phyloP scores from a whole-genome alignment of 148 eudicot species.

The Hydrangea macrophylla region DNA sequence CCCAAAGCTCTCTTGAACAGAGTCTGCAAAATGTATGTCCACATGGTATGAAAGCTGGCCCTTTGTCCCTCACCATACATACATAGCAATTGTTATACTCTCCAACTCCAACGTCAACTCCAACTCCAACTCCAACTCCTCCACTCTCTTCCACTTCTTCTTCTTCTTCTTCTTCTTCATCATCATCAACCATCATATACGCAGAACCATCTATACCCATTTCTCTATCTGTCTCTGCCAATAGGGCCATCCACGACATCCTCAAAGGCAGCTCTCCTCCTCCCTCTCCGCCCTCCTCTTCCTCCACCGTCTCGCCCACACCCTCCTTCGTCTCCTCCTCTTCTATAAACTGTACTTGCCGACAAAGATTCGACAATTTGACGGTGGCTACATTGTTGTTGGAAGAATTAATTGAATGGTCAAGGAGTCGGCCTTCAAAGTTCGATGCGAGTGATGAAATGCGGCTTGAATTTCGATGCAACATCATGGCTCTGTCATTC shows the following conservation, averaged over 20 bases:
- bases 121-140: too few species aligned
- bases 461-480: constrained; percentile 13
- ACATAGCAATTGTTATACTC: constrained; percentile 52
- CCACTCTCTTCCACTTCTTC: constrained; percentile 36
- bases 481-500: constrained; percentile 8
- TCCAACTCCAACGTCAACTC: too few species aligned
- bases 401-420: not conserved
- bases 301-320: constrained; percentile 30
- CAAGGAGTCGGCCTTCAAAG: not conserved
- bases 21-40: constrained; percentile 89
- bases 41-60: constrained; percentile 70
- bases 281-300: constrained; percentile 27
- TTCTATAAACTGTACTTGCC: not conserved
- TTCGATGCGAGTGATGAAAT: not conserved
- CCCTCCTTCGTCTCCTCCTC: not conserved
- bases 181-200: constrained; percentile 39
- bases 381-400: not conserved
- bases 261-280: constrained; percentile 33
- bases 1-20: constrained; percentile 79
- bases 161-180: constrained; percentile 46
- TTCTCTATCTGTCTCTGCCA: constrained; percentile 75
- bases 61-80: constrained; percentile 90
- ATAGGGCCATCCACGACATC: constrained; percentile 80
- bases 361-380: not conserved
- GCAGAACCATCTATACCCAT: constrained; percentile 54